Evolutionary conservation across 2,329 filamentous ascomycete genomes (phyloP).

Genomic region (Alternaria sp.): DNA sequence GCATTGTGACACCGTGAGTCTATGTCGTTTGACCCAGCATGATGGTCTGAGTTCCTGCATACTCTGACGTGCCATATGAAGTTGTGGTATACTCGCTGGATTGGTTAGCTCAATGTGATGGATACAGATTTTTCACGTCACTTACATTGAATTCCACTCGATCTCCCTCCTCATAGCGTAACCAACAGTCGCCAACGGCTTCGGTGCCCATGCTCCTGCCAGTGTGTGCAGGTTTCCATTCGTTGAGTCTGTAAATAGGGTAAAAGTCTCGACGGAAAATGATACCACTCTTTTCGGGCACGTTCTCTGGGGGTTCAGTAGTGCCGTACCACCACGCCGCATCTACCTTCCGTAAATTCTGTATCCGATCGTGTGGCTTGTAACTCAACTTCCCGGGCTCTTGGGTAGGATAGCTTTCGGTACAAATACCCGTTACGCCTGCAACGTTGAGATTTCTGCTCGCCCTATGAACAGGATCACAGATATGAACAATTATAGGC

Average conservation of each 20-base stretch:
- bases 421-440: not conserved
- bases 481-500: not conserved
- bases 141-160: not conserved
- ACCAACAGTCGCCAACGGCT: not conserved
- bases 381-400: not conserved
- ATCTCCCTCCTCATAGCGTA: not conserved
- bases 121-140: not conserved
- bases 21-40: not conserved
- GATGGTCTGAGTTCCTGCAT: not conserved
- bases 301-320: not conserved
- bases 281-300: not conserved
- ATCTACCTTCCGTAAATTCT: not conserved
- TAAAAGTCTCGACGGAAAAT: not conserved
- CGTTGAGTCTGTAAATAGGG: not conserved
- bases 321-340: not conserved
- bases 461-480: not conserved
- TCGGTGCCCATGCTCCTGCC: not conserved
- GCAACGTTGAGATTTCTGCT: not conserved
- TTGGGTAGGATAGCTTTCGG: not conserved
- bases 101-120: not conserved
- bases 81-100: not conserved
- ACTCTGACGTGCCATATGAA: not conserved
- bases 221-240: not conserved
- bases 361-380: not conserved
- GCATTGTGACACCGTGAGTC: not conserved